Evolutionary conservation across 768 basidiomycete genomes (phyloP), one percentile per base, ranked within the genome.

Genomic region (Fomitopsis pulvina): DNA sequence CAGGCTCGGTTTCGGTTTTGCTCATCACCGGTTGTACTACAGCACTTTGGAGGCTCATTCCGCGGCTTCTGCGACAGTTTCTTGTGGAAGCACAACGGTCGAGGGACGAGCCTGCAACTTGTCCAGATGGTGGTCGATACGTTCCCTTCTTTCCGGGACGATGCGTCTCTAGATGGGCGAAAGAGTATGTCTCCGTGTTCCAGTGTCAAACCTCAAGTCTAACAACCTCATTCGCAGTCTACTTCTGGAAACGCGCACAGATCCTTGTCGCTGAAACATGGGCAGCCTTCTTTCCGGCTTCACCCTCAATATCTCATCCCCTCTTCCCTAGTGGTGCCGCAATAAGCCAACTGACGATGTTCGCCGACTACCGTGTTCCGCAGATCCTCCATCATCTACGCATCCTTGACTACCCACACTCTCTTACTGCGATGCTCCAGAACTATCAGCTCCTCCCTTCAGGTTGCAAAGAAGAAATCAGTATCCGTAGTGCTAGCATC

Each of bases 341-440:
- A 30, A 87, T 92, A 53, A 73, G 77, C 44, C 69, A 81, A 43
- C 76, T 94, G 10, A 92, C 92, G 20, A 94, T 93, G 92, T 95
- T 95, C 64, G 89, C 92, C 4, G 92, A 94, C 70, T 92, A 93
- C 61, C 81, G 90, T 37, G 87, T 95, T 4, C 92, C 92, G 1
- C 92, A 94, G 62, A 88, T 94, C 50, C 68, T 95, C 25, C 87
- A 94, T 66, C 90, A 91, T 60, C 74, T 94, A 6, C 71, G 76
- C 32, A 83, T 93, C 55, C 71, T 94, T 39, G 66, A 74, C 1
- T 94, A 94, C 67, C 81, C 89, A 0, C 66, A 76, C 0, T 63
- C 74, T 5, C 75, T 95, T 48, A 59, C 77, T n/a, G 63, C 66
- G 16, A 68, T 72, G 32, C 74, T 93, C 34, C 60, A 60, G 2